Evolutionary conservation across 495 filamentous ascomycete species (phyloP).

Genomic region (Podospora conica): DNA sequence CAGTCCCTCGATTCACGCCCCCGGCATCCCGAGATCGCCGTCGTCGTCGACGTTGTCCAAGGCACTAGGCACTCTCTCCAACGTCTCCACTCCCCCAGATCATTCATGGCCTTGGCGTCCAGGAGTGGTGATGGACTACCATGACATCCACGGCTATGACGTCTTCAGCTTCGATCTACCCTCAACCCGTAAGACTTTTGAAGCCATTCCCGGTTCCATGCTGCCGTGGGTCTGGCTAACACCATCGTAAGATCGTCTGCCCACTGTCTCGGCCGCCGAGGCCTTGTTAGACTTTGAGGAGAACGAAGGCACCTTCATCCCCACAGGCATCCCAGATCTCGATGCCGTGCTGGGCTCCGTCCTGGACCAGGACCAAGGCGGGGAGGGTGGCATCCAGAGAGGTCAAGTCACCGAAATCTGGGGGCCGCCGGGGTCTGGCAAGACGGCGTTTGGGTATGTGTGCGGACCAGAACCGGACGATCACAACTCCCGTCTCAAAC

Average conservation of each 20-base stretch:
- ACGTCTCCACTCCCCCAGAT: not conserved
- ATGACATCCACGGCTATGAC: conserved; percentile 41
- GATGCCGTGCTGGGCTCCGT: conserved; percentile 37
- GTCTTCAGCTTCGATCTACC: conserved; percentile 42
- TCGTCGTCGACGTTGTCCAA: not conserved
- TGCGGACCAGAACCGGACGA: not conserved
- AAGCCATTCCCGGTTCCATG: not conserved
- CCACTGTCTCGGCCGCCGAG: conserved; percentile 84
- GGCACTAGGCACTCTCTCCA: not conserved
- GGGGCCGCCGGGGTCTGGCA: conserved; percentile 83
- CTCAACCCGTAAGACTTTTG: conserved; percentile 20
- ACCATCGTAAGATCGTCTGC: conserved; percentile 57
- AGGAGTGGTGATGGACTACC: conserved; percentile 34
- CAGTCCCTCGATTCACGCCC: not conserved
- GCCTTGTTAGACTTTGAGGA: conserved; percentile 60
- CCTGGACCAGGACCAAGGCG: conserved; percentile 9
- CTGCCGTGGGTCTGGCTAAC: not conserved
- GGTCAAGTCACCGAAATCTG: conserved; percentile 85
- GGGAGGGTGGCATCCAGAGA: conserved; percentile 53
- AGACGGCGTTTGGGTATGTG: conserved; percentile 72
- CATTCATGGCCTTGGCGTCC: conserved; percentile 4
- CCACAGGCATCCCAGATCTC: conserved; percentile 60
- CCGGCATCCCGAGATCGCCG: not conserved
- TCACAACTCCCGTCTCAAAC: not conserved
- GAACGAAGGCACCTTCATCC: conserved; percentile 44